Conservation (phyloP, 352 stramenopile genomes). For the Blastocystis sp. region DNA sequence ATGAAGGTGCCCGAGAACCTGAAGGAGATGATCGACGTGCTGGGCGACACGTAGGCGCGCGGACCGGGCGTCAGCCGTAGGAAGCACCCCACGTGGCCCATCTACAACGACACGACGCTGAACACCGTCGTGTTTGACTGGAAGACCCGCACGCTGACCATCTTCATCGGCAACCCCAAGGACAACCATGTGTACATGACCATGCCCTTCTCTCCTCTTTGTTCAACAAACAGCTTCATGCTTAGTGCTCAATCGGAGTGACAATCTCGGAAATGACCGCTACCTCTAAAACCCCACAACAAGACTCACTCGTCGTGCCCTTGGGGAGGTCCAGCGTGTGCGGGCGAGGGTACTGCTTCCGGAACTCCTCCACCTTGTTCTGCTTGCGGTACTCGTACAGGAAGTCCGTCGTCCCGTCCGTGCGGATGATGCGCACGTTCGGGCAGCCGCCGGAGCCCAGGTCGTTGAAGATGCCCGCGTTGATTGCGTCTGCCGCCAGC, state of each 20-base stretch:
- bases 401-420: slow-evolving; percentile 66
- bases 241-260: slow-evolving; percentile 40
- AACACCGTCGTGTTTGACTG: slow-evolving; percentile 66
- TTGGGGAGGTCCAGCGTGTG: slow-evolving; percentile 23
- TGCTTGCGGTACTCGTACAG: slow-evolving; percentile 59
- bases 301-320: slow-evolving; percentile 28
- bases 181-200: slow-evolving; percentile 59
- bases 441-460: slow-evolving; percentile 58
- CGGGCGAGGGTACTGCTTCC: slow-evolving; percentile 45
- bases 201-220: slow-evolving; percentile 36
- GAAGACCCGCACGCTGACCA: slow-evolving; percentile 56
- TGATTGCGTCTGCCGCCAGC: slow-evolving; percentile 62
- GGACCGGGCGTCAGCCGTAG: background rate
- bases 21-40: slow-evolving; percentile 65
- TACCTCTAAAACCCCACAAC: background rate
- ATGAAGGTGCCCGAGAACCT: slow-evolving; percentile 62
- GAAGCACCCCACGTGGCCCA: slow-evolving; percentile 59
- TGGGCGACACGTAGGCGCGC: slow-evolving; percentile 46
- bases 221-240: slow-evolving; percentile 44
- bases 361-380: slow-evolving; percentile 65
- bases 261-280: slow-evolving; percentile 57
- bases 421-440: slow-evolving; percentile 69
- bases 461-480: slow-evolving; percentile 68
- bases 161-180: slow-evolving; percentile 66
- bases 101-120: slow-evolving; percentile 67